Evolutionary conservation across 805 yeast genomes (phyloP).

Genomic region (Zygosaccharomyces gambellarensis): DNA sequence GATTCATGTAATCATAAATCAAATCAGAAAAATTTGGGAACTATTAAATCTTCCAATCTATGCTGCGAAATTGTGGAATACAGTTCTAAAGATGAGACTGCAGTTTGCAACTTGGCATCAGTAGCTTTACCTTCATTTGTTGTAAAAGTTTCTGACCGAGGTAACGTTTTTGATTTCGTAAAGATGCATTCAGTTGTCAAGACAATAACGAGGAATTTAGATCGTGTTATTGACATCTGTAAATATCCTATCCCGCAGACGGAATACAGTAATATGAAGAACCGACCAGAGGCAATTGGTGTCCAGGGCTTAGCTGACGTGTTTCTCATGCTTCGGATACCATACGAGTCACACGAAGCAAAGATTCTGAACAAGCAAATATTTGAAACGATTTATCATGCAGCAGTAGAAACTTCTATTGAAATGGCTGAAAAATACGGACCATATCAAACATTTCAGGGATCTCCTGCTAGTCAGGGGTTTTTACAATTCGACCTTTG

Average conservation of each 20-base stretch:
- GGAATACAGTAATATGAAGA: constrained; percentile 61
- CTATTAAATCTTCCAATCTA: constrained; percentile 86
- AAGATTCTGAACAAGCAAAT: constrained; percentile 70
- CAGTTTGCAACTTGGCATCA: constrained; percentile 92
- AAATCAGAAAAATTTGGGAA: constrained; percentile 88
- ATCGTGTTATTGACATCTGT: constrained; percentile 76
- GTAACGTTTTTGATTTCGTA: constrained; percentile 59
- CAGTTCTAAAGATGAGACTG: constrained; percentile 82
- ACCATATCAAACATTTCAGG: constrained; percentile 62
- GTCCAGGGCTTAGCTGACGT: constrained; percentile 95
- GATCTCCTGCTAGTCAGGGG: constrained; percentile 89
- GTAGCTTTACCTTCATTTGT: constrained; percentile 79
- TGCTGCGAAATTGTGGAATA: constrained; percentile 93
- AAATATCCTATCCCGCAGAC: constrained; percentile 79
- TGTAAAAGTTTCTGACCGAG: constrained; percentile 39
- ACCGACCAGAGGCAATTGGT: constrained; percentile 90
- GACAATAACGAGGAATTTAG: constrained; percentile 69
- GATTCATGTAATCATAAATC: constrained; percentile 85
- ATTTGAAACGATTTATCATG: constrained; percentile 94
- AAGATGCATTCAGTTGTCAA: constrained; percentile 71
- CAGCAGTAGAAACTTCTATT: constrained; percentile 77
- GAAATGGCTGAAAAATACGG: constrained; percentile 72
- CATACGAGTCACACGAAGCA: constrained; percentile 88
- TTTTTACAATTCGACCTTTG: constrained; percentile 81
- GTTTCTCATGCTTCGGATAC: constrained; percentile 69